These are phyloP conservation scores for Solanum habrochaites DNA, from an alignment of 257 asterid genomes.

Conservation along the genomic window DNA sequence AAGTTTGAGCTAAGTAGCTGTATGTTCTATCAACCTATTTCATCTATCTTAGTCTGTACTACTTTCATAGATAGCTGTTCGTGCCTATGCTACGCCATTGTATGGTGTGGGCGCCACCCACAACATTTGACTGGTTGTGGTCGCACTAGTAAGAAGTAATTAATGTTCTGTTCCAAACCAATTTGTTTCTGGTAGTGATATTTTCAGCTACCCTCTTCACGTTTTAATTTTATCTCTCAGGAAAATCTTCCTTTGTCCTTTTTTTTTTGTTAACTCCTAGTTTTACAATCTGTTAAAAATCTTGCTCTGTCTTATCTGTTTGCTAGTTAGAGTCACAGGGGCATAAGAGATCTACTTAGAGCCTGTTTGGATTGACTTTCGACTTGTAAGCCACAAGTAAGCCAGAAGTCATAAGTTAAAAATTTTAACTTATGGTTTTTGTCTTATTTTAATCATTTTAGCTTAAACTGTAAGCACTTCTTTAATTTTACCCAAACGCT, in stretches of 20 bases:
- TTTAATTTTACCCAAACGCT: not conserved
- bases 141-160: not conserved
- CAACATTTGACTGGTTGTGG: not conserved
- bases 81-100: not conserved
- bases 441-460: not conserved
- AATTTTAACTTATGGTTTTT: not conserved
- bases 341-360: not conserved
- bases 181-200: not conserved
- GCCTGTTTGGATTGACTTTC: not conserved
- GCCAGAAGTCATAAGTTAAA: not conserved
- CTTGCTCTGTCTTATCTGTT: not conserved
- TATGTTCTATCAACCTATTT: conserved; percentile 21
- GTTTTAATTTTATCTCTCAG: not conserved
- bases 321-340: not conserved
- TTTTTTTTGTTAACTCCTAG: not conserved
- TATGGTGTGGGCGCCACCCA: not conserved
- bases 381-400: not conserved
- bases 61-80: not conserved
- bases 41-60: not conserved
- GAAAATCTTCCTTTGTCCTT: not conserved
- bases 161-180: not conserved
- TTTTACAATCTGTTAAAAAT: not conserved
- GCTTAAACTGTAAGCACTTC: not conserved
- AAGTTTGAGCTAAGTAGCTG: conserved; percentile 50
- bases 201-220: not conserved